These are phyloP conservation scores for Venturia oleaginea DNA, from an alignment of 2,329 filamentous ascomycete genomes.

Conservation along the genomic window DNA sequence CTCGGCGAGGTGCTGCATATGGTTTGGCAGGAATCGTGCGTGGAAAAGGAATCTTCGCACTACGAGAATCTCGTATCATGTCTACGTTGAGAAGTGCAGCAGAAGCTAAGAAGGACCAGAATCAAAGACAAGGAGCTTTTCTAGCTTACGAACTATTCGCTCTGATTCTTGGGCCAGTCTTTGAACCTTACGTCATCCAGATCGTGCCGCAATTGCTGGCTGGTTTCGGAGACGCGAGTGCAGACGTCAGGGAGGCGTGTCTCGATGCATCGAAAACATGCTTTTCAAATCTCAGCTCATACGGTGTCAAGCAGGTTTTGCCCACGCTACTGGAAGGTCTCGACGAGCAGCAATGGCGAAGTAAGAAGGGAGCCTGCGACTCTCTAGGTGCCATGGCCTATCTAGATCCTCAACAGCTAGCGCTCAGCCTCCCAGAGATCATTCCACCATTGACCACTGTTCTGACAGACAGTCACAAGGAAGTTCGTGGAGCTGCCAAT, in stretches of 20 bases:
- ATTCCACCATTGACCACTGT: constrained; percentile 92
- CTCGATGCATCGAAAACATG: constrained; percentile 89
- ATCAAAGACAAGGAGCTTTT: constrained; percentile 80
- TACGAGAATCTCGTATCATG: constrained; percentile 81
- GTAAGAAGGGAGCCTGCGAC: constrained; percentile 96
- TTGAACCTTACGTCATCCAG: constrained; percentile 94
- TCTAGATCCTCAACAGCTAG: constrained; percentile 88
- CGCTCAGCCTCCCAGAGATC: constrained; percentile 85
- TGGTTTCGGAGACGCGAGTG: constrained; percentile 80
- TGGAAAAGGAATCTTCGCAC: constrained; percentile 72
- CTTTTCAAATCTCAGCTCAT: constrained; percentile 88
- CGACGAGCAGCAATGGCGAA: constrained; percentile 94
- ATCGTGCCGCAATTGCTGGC: constrained; percentile 83
- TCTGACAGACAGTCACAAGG: constrained; percentile 95
- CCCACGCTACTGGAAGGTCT: constrained; percentile 86
- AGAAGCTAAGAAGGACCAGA: constrained; percentile 92
- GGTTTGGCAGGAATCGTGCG: constrained; percentile 83
- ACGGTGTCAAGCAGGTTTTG: constrained; percentile 88
- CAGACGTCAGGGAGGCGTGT: constrained; percentile 87
- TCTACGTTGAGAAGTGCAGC: constrained; percentile 67
- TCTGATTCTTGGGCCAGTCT: constrained; percentile 73
- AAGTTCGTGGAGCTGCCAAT: constrained; percentile 85
- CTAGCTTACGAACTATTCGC: constrained; percentile 87
- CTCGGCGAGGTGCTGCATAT: constrained; percentile 86
- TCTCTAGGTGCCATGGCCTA: constrained; percentile 97